Evolutionary conservation across 2,329 filamentous ascomycete genomes (phyloP).

Genomic region (Orbilia oligospora): DNA sequence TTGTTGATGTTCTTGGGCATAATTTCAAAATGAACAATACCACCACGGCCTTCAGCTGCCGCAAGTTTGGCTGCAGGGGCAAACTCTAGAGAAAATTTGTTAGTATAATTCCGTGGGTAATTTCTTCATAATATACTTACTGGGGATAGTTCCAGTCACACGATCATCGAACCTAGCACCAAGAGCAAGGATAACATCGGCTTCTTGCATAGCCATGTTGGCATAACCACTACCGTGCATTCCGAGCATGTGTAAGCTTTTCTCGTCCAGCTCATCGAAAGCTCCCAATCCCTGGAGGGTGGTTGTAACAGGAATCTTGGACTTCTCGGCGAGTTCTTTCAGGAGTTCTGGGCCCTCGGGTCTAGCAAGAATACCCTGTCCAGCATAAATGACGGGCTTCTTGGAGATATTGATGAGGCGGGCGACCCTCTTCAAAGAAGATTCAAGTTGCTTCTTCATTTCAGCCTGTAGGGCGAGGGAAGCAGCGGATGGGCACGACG

Average conservation of each 20-base stretch:
- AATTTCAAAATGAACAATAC: conserved; percentile 97
- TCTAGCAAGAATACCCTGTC: conserved; percentile 86
- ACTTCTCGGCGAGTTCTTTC: conserved; percentile 89
- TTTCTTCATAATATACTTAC: conserved; percentile 45
- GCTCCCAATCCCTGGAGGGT: conserved; percentile 93
- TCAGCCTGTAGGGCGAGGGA: conserved; percentile 83
- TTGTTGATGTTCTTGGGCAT: conserved; percentile 99
- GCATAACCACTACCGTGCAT: conserved; percentile 98
- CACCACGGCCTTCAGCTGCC: conserved; percentile 85
- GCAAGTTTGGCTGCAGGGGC: conserved; percentile 89
- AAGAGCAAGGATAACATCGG: conserved; percentile 94
- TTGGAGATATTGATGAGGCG: conserved; percentile 87
- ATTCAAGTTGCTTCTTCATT: conserved; percentile 79
- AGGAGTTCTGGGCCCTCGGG: conserved; percentile 84
- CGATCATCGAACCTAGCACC: conserved; percentile 97
- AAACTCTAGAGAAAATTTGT: conserved; percentile 72
- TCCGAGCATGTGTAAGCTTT: conserved; percentile 96
- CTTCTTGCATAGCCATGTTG: conserved; percentile 98
- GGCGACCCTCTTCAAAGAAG: conserved; percentile 82
- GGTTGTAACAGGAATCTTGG: conserved; percentile 92
- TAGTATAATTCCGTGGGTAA: conserved; percentile 10
- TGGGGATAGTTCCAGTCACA: conserved; percentile 83
- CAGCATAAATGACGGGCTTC: conserved; percentile 95
- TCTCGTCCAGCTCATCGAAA: conserved; percentile 92
- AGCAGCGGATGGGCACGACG: conserved; percentile 86